Evolutionary conservation across 1,284 basidiomycete species (phyloP).

Genomic region (Lentinus polychrous): DNA sequence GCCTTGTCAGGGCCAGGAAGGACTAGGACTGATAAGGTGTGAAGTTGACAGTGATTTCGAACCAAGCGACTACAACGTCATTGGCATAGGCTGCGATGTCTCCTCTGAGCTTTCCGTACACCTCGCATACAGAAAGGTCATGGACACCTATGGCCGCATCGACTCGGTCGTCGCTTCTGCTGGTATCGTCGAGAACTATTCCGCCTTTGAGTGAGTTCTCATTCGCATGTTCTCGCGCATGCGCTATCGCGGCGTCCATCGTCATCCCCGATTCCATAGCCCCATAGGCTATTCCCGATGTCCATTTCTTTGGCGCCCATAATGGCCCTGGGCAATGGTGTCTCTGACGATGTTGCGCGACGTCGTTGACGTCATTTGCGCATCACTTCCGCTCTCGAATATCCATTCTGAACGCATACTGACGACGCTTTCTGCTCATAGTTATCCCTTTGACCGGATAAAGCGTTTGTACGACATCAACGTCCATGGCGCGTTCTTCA

Average conservation of each 20-base stretch:
- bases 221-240: background rate
- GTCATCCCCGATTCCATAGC: background rate
- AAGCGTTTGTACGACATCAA: conserved; percentile 88
- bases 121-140: conserved; percentile 60
- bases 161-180: conserved; percentile 87
- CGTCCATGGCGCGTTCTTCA: conserved; percentile 89
- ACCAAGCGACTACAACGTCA: conserved; percentile 58
- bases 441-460: conserved; percentile 80
- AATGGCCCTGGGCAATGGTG: background rate
- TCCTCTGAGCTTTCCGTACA: conserved; percentile 77
- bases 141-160: conserved; percentile 75
- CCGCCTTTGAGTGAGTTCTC: conserved; percentile 70
- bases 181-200: conserved; percentile 89
- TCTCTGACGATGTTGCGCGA: background rate
- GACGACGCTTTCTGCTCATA: conserved; percentile 19
- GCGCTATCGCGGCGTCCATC: background rate
- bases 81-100: conserved; percentile 86
- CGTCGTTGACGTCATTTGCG: conserved; percentile 5
- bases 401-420: background rate
- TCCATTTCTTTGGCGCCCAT: no score
- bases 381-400: background rate
- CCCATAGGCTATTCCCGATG: no score
- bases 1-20: background rate
- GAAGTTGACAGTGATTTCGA: conserved; percentile 55
- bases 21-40: conserved; percentile 30